Evolutionary conservation across 768 basidiomycete genomes (phyloP).

Genomic region (Tulasnella sp.): DNA sequence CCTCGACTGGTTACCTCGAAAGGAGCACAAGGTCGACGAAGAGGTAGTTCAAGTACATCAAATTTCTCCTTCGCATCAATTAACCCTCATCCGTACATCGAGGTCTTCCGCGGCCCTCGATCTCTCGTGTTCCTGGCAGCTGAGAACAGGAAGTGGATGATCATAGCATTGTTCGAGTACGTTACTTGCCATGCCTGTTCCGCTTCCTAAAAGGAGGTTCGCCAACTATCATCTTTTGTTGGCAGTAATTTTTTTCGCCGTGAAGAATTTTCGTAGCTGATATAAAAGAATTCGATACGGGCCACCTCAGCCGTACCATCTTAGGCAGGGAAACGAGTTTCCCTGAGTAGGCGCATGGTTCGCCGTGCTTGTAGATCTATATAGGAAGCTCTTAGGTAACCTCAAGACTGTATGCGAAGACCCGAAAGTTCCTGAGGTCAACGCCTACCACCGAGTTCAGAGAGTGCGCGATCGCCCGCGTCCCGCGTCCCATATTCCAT

Average conservation of each 20-base stretch:
- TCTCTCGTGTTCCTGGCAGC: conserved; percentile 90
- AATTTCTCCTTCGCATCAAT: background rate
- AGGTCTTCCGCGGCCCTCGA: conserved; percentile 93
- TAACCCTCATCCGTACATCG: conserved; percentile 28
- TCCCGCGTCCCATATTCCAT: no score
- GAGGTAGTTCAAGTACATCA: background rate
- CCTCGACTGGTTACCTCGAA: conserved; percentile 90
- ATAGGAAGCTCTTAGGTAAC: no score
- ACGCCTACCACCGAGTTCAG: no score
- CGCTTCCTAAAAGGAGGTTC: background rate
- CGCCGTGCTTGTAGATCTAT: no score
- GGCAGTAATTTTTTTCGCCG: conserved; percentile 20
- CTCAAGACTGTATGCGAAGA: no score
- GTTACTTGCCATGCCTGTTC: conserved; percentile 33
- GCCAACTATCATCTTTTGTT: background rate
- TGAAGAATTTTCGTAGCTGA: background rate
- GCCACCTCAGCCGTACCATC: no score
- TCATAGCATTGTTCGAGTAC: conserved; percentile 84
- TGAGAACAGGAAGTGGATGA: conserved; percentile 97
- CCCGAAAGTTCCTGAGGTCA: no score
- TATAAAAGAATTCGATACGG: no score
- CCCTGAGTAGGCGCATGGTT: no score
- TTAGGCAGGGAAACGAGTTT: no score
- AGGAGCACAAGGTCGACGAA: background rate
- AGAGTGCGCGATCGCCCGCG: no score